These are phyloP conservation scores for Pyrenula massariospora DNA, from an alignment of 495 filamentous ascomycete genomes.

Conservation along the genomic window DNA sequence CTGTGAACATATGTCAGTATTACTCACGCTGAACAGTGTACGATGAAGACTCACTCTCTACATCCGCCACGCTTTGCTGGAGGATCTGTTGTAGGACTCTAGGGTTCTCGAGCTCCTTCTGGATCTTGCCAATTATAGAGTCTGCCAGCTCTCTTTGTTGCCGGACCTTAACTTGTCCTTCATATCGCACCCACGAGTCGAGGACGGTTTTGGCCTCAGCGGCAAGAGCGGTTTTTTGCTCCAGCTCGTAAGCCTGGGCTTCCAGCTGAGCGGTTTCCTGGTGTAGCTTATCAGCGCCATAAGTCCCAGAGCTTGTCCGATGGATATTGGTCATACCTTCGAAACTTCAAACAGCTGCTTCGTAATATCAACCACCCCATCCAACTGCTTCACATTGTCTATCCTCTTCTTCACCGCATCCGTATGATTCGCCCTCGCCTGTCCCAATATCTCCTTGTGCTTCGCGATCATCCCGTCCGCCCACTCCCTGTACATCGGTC, in stretches of 20 bases:
- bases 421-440: slow-evolving; percentile 87
- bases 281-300: slow-evolving; percentile 6
- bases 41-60: slow-evolving; percentile 69
- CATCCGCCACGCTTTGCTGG: slow-evolving; percentile 84
- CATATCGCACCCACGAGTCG: slow-evolving; percentile 97
- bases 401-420: slow-evolving; percentile 88
- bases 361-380: slow-evolving; percentile 87
- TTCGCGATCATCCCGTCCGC: slow-evolving; percentile 74
- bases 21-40: neutral
- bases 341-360: slow-evolving; percentile 96
- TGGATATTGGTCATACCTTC: slow-evolving; percentile 68
- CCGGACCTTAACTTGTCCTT: slow-evolving; percentile 94
- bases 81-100: slow-evolving; percentile 91
- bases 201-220: slow-evolving; percentile 88
- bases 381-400: slow-evolving; percentile 83
- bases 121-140: slow-evolving; percentile 85
- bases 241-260: slow-evolving; percentile 88
- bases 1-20: neutral
- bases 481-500: slow-evolving; percentile 86
- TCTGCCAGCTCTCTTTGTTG: slow-evolving; percentile 95
- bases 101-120: slow-evolving; percentile 96
- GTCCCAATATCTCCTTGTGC: slow-evolving; percentile 86
- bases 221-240: slow-evolving; percentile 84
- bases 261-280: slow-evolving; percentile 96
- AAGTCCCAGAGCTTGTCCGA: slow-evolving; percentile 1